These are phyloP conservation scores for Wickerhamomyces strasburgensis DNA, from an alignment of 805 yeast genomes.

Conservation along the genomic window DNA sequence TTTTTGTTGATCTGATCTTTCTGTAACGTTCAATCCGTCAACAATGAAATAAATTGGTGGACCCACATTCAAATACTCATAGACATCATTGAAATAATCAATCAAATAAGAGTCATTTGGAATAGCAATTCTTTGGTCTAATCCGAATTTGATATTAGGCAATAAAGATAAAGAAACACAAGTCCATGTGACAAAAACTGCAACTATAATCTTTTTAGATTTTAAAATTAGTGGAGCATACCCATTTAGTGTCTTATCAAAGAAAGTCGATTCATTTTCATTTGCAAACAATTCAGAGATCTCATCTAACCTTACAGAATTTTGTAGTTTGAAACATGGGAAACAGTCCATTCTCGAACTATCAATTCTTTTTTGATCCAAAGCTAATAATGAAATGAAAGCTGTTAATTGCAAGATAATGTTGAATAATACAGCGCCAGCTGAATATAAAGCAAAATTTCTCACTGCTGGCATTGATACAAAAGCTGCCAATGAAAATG, in stretches of 20 bases:
- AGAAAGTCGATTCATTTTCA: slow-evolving; percentile 28
- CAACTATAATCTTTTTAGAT: slow-evolving; percentile 42
- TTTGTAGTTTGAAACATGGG: slow-evolving; percentile 43
- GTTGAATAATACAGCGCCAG: slow-evolving; percentile 77
- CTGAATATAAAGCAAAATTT: slow-evolving; percentile 88
- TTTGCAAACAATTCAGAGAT: slow-evolving; percentile 23
- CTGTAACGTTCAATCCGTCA: slow-evolving; percentile 59
- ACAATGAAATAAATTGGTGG: slow-evolving; percentile 90
- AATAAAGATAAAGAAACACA: slow-evolving; percentile 64
- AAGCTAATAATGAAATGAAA: slow-evolving; percentile 64
- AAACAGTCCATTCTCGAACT: slow-evolving; percentile 54
- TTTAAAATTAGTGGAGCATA: slow-evolving; percentile 54
- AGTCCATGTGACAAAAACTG: slow-evolving; percentile 55
- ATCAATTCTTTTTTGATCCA: slow-evolving; percentile 62
- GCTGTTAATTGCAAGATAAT: slow-evolving; percentile 75
- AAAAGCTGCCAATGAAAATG: slow-evolving; percentile 71
- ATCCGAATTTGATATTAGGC: slow-evolving; percentile 70
- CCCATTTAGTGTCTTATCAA: slow-evolving; percentile 38
- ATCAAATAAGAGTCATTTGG: slow-evolving; percentile 81
- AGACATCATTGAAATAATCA: slow-evolving; percentile 73
- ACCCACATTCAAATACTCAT: slow-evolving; percentile 71
- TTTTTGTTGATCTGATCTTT: slow-evolving; percentile 57
- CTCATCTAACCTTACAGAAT: slow-evolving; percentile 18
- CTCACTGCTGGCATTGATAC: slow-evolving; percentile 96
- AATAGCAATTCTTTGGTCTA: slow-evolving; percentile 86